phyloP scores from a whole-genome alignment of 208 protist species.

The Leishmania martiniquensis region DNA sequence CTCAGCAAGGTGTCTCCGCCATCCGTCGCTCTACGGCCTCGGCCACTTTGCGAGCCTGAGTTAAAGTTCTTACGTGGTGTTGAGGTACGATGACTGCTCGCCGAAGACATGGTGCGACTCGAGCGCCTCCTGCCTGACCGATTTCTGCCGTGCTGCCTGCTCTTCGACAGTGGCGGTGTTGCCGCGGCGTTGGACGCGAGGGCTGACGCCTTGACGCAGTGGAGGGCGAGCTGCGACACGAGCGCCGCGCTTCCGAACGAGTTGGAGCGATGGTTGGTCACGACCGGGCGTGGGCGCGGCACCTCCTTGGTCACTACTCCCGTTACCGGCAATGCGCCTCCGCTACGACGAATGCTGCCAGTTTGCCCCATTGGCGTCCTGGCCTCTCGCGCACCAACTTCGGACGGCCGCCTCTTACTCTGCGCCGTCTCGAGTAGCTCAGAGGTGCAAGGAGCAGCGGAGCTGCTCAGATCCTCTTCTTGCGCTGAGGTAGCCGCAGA shows the following conservation, averaged over 20 bases:
- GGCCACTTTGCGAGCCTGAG: not conserved
- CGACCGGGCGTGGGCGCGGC: not conserved
- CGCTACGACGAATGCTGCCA: not conserved
- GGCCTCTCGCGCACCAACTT: not conserved
- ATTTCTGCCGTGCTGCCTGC: not conserved
- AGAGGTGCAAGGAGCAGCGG: not conserved
- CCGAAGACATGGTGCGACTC: conserved; percentile 4
- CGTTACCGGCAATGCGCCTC: not conserved
- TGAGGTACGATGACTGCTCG: not conserved
- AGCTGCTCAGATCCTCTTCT: not conserved
- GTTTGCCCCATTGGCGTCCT: not conserved
- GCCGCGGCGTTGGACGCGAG: not conserved
- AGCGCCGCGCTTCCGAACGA: not conserved
- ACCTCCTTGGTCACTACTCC: conserved; percentile 4
- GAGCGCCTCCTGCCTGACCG: not conserved
- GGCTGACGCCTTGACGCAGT: not conserved
- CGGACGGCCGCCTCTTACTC: not conserved
- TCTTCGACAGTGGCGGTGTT: not conserved
- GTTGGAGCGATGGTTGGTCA: conserved; percentile 1
- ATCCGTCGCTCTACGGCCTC: not conserved
- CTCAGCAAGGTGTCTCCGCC: not conserved
- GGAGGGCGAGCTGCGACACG: conserved; percentile 14
- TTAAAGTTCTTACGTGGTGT: not conserved
- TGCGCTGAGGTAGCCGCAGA: not conserved
- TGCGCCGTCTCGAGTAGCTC: not conserved